Conservation (phyloP, 2,329 filamentous ascomycete species). For the Alternaria longipes region DNA sequence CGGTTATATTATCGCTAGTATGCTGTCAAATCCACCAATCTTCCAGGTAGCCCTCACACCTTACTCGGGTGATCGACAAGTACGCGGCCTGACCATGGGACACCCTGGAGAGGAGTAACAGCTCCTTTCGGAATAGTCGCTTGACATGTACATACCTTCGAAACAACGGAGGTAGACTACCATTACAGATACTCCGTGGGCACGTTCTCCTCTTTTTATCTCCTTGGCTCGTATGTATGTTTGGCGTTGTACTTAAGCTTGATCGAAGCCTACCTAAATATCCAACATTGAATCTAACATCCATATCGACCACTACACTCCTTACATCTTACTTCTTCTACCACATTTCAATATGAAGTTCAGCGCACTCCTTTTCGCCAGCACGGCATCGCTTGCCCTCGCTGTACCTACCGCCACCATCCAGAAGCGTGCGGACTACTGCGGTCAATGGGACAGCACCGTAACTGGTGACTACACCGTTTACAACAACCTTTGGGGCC, state of each 20-base stretch:
- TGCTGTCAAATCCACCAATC: conserved; percentile 26
- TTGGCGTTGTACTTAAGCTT: conserved; percentile 24
- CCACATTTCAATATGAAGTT: conserved; percentile 39
- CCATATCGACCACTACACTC: neutral
- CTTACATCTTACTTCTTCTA: neutral
- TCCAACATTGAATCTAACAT: neutral
- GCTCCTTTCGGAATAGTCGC: conserved; percentile 11
- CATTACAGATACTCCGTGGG: conserved; percentile 15
- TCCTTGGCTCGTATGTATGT: conserved; percentile 7
- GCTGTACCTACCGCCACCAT: conserved; percentile 39
- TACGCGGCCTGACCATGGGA: neutral
- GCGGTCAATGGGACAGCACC: conserved; percentile 43
- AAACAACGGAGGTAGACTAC: conserved; percentile 13
- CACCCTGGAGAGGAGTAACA: conserved; percentile 8
- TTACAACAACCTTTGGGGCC: conserved; percentile 58
- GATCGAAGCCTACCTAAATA: conserved; percentile 11
- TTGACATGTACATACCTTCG: conserved; percentile 15
- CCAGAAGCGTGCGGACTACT: conserved; percentile 46
- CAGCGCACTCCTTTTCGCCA: conserved; percentile 34
- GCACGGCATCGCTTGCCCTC: conserved; percentile 41
- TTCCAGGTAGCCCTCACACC: neutral
- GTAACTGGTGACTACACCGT: conserved; percentile 44
- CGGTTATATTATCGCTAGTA: conserved; percentile 14
- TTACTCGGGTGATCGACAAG: conserved; percentile 4
- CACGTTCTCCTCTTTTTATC: conserved; percentile 18